Evolutionary conservation across 371 early-diverging fungal species (phyloP), one percentile per base, ranked within the genome.

Genomic region (Rhizomucor pusillus): DNA sequence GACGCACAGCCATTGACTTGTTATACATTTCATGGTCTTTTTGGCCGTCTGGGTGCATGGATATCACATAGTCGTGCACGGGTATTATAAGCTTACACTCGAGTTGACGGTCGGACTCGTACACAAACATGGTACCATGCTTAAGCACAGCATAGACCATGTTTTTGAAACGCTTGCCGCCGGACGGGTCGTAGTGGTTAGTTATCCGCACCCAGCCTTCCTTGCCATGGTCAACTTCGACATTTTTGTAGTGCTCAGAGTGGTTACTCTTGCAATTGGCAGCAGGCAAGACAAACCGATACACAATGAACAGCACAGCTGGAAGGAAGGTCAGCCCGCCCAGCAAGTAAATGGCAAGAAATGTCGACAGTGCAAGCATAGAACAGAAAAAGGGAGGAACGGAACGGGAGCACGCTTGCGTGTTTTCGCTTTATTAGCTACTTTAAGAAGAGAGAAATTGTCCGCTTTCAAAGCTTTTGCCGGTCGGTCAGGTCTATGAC

Each of bases 61-160:
- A 67, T 24, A 91, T 86, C 16, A 74, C 65, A 59, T 85, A 87
- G 53, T 87, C 69, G 3, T 86, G 77, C 60, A 92, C 71, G 14
- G 84, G 77, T 20, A 92, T 80, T 6, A 92, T 87, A 20, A 85
- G 75, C 25, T 84, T 77, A 65, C 92, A 92, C 34, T 92, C 88
- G 63, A 82, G 76, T 33, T 65, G 55, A 22, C 84, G 76, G 48
- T 90, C 90, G 37, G 84, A 80, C 34, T 90, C 89, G 62, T 91
- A 95, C 51, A 93, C 63, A 54, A 90, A 88, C 36, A 95, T 73
- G 12, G 89, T 88, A 40, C 90, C 86, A 59, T 88, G 82, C 43
- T 88, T 86, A 34, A 95, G 64, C 11, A 90, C 89, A 2, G 80
- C 92, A 63, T 82, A 95, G 40, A 79, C 85, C 22, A 60, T 48